Conservation (phyloP, 345 rosid species). For the Eucalyptus victrix region DNA sequence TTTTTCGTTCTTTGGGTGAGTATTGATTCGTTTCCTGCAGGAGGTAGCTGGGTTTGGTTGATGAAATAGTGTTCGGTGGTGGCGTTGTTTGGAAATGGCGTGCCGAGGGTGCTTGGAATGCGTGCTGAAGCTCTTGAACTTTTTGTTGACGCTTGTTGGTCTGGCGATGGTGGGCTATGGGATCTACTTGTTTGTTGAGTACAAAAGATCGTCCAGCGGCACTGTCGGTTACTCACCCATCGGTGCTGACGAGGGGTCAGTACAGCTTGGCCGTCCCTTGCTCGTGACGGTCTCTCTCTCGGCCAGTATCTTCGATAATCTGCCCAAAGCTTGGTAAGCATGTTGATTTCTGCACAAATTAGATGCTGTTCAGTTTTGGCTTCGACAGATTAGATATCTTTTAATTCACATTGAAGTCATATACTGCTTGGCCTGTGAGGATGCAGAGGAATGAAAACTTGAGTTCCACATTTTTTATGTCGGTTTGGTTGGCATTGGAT, state of each 20-base stretch:
- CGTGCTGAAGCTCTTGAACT: constrained; percentile 73
- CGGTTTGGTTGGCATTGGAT: not conserved
- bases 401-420: not conserved
- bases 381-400: not conserved
- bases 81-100: not conserved
- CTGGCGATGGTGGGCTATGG: constrained; percentile 91
- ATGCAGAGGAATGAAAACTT: not conserved
- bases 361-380: not conserved
- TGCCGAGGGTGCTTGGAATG: constrained; percentile 76
- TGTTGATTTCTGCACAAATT: not conserved
- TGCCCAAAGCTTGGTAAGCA: constrained; percentile 84
- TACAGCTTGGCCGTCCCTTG: constrained; percentile 75
- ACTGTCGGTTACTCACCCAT: constrained; percentile 4
- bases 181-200: constrained; percentile 85
- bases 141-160: constrained; percentile 69
- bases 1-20: not conserved
- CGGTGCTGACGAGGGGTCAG: constrained; percentile 8
- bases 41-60: not conserved
- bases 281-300: constrained; percentile 54
- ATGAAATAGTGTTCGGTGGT: not conserved
- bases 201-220: constrained; percentile 18
- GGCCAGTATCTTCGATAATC: constrained; percentile 30
- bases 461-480: not conserved
- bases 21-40: not conserved
- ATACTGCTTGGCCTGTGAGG: not conserved